Evolutionary conservation across 1,139 yeast species (phyloP).

Genomic region (Groenewaldozyma sp.): DNA sequence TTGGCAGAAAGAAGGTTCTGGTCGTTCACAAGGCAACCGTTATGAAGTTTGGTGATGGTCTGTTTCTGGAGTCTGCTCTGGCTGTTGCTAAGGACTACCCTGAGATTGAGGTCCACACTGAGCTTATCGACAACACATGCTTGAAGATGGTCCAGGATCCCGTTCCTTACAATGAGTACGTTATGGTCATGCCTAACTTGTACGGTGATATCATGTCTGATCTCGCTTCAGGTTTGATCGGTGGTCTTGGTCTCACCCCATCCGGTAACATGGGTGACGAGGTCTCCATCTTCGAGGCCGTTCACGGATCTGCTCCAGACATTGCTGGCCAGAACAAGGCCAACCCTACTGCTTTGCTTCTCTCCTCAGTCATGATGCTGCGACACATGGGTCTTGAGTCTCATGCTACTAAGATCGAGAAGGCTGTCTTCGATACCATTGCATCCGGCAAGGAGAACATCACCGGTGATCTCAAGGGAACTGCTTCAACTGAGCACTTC

Average conservation of each 20-base stretch:
- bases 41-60: slow-evolving; percentile 97
- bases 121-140: slow-evolving; percentile 92
- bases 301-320: slow-evolving; percentile 98
- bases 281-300: slow-evolving; percentile 97
- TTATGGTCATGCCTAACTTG: slow-evolving; percentile 98
- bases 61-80: slow-evolving; percentile 85
- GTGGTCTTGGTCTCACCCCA: slow-evolving; percentile 97
- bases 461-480: slow-evolving; percentile 94
- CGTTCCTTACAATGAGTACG: slow-evolving; percentile 67
- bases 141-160: slow-evolving; percentile 87
- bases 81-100: slow-evolving; percentile 89
- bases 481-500: slow-evolving; percentile 80
- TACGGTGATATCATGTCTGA: slow-evolving; percentile 98
- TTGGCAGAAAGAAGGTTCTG: slow-evolving; percentile 79
- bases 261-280: slow-evolving; percentile 99
- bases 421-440: slow-evolving; percentile 82
- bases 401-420: slow-evolving; percentile 76
- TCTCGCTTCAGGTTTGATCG: slow-evolving; percentile 92
- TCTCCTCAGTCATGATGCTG: slow-evolving; percentile 97
- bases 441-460: slow-evolving; percentile 91
- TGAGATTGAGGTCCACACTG: slow-evolving; percentile 71
- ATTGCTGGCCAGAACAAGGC: slow-evolving; percentile 97
- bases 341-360: slow-evolving; percentile 93
- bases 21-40: slow-evolving; percentile 98
- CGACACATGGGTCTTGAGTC: slow-evolving; percentile 88